A percentile compares a stretch with the other conserved stretches of the same genome.
phyloP scores from a whole-genome alignment of 805 yeast species.

The Myxozyma udenii region DNA sequence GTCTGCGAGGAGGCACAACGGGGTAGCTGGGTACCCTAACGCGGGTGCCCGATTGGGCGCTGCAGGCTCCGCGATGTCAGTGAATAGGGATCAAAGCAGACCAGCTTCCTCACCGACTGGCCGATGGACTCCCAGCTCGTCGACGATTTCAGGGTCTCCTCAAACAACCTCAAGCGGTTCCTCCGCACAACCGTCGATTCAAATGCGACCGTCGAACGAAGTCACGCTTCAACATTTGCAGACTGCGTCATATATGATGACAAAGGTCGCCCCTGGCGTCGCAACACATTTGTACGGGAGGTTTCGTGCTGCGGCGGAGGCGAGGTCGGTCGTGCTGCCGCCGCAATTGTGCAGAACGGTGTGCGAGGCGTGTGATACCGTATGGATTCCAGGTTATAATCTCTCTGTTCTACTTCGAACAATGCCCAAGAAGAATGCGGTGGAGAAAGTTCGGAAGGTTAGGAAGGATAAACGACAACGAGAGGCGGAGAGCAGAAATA shows the following conservation, averaged over 20 bases:
- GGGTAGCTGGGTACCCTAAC: too few relatives aligned
- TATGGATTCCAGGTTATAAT: slow-evolving; percentile 27
- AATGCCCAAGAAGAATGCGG: not conserved
- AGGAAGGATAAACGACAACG: slow-evolving; percentile 10
- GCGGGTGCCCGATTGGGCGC: too few relatives aligned
- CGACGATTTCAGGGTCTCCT: too few relatives aligned
- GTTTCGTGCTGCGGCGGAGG: slow-evolving; percentile 11
- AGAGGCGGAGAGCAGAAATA: not conserved
- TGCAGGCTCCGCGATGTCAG: too few relatives aligned
- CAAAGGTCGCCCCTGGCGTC: slow-evolving; percentile 10
- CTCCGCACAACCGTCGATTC: too few relatives aligned
- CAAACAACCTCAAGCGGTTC: too few relatives aligned
- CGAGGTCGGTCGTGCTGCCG: slow-evolving; percentile 11
- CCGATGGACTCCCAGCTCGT: too few relatives aligned
- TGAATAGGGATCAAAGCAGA: too few relatives aligned
- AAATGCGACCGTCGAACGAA: too few relatives aligned
- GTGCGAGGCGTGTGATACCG: slow-evolving; percentile 20
- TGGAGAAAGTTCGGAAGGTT: not conserved
- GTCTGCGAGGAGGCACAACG: too few relatives aligned
- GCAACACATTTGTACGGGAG: slow-evolving; percentile 13
- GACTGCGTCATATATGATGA: slow-evolving; percentile 19
- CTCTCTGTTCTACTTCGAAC: slow-evolving; percentile 7
- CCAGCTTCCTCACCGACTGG: too few relatives aligned
- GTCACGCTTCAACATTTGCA: slow-evolving; percentile 13
- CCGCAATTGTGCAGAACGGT: slow-evolving; percentile 16